These are phyloP conservation scores for Candida yuanshanica DNA, from an alignment of 805 yeast genomes.

Conservation along the genomic window DNA sequence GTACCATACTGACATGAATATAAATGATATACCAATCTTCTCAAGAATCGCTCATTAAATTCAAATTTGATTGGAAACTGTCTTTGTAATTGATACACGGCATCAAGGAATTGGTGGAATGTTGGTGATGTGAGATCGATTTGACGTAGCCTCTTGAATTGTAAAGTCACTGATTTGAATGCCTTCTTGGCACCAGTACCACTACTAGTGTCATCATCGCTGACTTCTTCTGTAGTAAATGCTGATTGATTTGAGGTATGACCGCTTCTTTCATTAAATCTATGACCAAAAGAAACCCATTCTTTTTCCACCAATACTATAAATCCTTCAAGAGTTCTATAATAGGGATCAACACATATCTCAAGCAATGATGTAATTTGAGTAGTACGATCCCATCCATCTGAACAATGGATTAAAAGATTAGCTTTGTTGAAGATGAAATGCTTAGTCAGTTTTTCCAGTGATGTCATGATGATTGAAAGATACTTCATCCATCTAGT, in stretches of 20 bases:
- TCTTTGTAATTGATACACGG: slow-evolving; percentile 70
- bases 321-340: slow-evolving; percentile 83
- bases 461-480: slow-evolving; percentile 62
- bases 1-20: slow-evolving; percentile 96
- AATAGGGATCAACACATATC: slow-evolving; percentile 85
- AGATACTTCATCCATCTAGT: slow-evolving; percentile 79
- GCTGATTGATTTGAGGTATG: slow-evolving; percentile 39
- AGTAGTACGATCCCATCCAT: slow-evolving; percentile 98
- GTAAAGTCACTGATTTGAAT: slow-evolving; percentile 44
- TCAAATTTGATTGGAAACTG: slow-evolving; percentile 76
- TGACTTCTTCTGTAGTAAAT: slow-evolving; percentile 42
- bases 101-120: slow-evolving; percentile 90
- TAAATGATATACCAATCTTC: slow-evolving; percentile 79
- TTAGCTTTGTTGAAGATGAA: slow-evolving; percentile 79
- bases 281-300: slow-evolving; percentile 93
- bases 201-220: slow-evolving; percentile 26
- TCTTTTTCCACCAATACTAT: slow-evolving; percentile 84
- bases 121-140: slow-evolving; percentile 76
- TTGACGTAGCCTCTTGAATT: slow-evolving; percentile 43
- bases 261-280: slow-evolving; percentile 79
- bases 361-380: slow-evolving; percentile 82
- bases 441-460: slow-evolving; percentile 75
- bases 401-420: slow-evolving; percentile 87
- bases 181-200: slow-evolving; percentile 34
- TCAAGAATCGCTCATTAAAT: slow-evolving; percentile 80